Base-by-base conservation (phyloP, 78 protist genomes). In the Isochrysis galbana region DNA sequence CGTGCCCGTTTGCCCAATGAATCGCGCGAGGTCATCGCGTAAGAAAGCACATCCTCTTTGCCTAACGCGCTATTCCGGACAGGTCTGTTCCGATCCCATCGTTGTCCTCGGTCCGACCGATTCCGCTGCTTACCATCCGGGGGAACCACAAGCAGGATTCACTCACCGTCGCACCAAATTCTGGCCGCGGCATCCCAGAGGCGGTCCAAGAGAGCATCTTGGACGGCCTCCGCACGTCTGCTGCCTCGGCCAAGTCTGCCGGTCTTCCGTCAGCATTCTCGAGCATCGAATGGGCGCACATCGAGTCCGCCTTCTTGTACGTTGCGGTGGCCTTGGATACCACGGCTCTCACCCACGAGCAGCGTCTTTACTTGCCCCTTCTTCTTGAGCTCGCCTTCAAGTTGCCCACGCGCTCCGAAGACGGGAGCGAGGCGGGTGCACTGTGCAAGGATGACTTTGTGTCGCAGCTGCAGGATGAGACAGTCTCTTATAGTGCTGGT, bases 391-490 rank as follows among this genome's bases (percentile, higher is more conserved):
- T 39, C 34, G 1, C 14, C 19, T 77, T 36, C 47, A 77, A 77
- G 84, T 29, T 39, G 84, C 84, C 84, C 1, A 1, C n/a, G 1
- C 1, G 32, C 34, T 46, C 39, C 46, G 84, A 77, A 32, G 84
- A 77, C 84, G 84, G 84, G 29, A 4, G 34, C 0, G 29, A 2
- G n/a, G 19, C 19, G 10, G n/a, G 36, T 25, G n/a, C n/a, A n/a
- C 80, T 70, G 39, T 4, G n/a, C 36, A 77, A 77, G 84, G 84
- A 77, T 17, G 84, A 17, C 84, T 77, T 77, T 21, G 84, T 77
- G 48, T 17, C 84, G 32, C 47, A 3, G 46, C 84, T 77, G 47
- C 29, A 61, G 14, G 74, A 61, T 32, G 74, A 61, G 36, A 61
- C n/a, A 23, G 74, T 61, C 74, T 23, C 10, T 32, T 61, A 61